Evolutionary conservation across 1,284 basidiomycete species (phyloP), one percentile per base, ranked within the genome.

Genomic region (Blastosporella zonata): DNA sequence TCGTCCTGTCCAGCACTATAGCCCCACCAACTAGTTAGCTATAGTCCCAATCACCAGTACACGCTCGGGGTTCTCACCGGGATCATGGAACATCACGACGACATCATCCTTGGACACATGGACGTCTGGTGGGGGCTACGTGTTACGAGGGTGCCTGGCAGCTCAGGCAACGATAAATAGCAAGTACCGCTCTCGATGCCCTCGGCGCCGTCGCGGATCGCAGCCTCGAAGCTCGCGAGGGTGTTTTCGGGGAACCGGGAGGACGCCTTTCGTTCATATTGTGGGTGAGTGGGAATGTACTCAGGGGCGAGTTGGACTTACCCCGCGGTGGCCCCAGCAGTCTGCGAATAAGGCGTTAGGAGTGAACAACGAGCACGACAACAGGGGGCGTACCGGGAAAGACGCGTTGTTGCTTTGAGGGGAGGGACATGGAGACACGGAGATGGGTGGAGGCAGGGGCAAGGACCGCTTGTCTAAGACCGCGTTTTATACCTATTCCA

Each of bases 41-140:
- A 27, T 27, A 20, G 1, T 9, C 15, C 21, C 7, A 18, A 1
- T 4, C 20, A 12, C 6, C 15, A 20, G n/a, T n/a, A n/a, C n/a
- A 40, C 15, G 18, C 22, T 29, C 25, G 28, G 31, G 8, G 12
- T 34, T 23, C 82, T 61, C 58, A 87, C 87, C 81, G 9, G 92
- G 90, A 68, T 98, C 95, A 67, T 97, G 94, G 70, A 96, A 97
- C 91, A 98, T 94, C 54, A 98, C 70, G 41, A 98, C 88, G 42
- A 93, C 83, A 61, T 86, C 77, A 72, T 98, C 96, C 57, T 79
- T 70, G 43, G 95, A 95, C 64, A 97, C 88, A 69, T 98, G 96
- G 58, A 98, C 93, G 79, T 98, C 95, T 94, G 68, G 67, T 69
- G 64, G 61, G 58, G 67, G 65, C 15, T 37, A 37, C 36, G 36